Conservation (phyloP, 176 grass and related monocot genomes). For the Juncus inflexus region DNA sequence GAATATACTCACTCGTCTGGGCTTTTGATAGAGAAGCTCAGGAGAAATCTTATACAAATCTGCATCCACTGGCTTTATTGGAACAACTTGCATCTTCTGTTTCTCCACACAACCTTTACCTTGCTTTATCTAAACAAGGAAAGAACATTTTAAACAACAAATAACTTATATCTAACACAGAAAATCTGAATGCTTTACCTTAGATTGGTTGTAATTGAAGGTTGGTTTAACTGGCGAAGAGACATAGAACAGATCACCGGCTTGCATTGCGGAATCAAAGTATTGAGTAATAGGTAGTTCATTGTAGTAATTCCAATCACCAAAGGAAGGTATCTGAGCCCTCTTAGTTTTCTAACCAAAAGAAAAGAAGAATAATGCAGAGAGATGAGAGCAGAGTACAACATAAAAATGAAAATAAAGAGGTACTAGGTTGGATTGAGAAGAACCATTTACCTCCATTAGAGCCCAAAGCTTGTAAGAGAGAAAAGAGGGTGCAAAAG, state of each 20-base stretch:
- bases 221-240: conserved; percentile 12
- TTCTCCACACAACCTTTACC: conserved; percentile 10
- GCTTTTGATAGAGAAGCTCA: conserved; percentile 33
- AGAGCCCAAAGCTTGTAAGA: not conserved
- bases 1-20: conserved; percentile 46
- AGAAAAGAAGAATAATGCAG: not conserved
- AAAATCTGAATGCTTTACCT: not conserved
- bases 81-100: conserved; percentile 20
- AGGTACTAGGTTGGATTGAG: too few relatives aligned
- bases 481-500: not conserved
- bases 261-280: not conserved
- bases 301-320: conserved; percentile 51
- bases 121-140: conserved; percentile 29
- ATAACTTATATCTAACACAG: not conserved
- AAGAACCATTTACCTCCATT: conserved; percentile 21
- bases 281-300: conserved; percentile 36
- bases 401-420: not conserved
- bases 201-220: conserved; percentile 28
- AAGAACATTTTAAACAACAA: not conserved
- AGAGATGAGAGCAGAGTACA: not conserved
- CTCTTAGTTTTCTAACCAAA: conserved; percentile 29
- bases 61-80: conserved; percentile 46
- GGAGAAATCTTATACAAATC: conserved; percentile 62
- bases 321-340: conserved; percentile 36
- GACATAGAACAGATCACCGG: conserved; percentile 15